Conservation (phyloP, 2,329 filamentous ascomycete species). For the Xylariaceae sp. region DNA sequence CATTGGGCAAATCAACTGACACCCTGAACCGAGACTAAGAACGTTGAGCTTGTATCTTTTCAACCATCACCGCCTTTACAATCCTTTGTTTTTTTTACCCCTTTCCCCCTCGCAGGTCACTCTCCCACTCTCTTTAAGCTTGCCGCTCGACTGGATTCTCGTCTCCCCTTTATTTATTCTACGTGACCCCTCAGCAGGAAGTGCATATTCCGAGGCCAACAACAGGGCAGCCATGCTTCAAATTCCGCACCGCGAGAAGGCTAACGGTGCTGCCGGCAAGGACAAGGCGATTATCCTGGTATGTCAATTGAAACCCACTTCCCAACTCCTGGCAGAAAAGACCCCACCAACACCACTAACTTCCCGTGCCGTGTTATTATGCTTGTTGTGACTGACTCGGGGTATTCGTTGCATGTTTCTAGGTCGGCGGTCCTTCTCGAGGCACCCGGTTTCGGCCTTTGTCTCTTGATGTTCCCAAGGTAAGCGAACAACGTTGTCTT, state of each 20-base stretch:
- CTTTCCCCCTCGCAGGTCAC: not conserved
- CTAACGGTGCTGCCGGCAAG: constrained; percentile 43
- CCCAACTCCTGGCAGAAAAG: not conserved
- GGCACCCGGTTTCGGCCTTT: constrained; percentile 93
- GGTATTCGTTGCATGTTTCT: constrained; percentile 15
- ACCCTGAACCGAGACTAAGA: not conserved
- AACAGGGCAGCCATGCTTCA: constrained; percentile 44
- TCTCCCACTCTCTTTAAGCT: too few species aligned
- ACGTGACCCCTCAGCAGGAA: constrained; percentile 1
- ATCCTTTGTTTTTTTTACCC: constrained; percentile 1
- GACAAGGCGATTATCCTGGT: constrained; percentile 93
- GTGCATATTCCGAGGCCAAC: not conserved
- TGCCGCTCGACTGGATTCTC: too few species aligned
- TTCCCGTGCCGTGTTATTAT: not conserved
- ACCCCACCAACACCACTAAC: not conserved
- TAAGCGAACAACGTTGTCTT: constrained; percentile 34
- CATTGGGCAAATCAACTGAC: not conserved
- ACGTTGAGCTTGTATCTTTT: not conserved
- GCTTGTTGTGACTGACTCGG: constrained; percentile 25
- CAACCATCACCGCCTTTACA: constrained; percentile 13
- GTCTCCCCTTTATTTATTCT: too few species aligned
- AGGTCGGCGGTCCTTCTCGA: constrained; percentile 94
- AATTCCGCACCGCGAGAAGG: constrained; percentile 47
- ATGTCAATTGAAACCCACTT: constrained; percentile 31
- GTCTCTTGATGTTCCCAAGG: constrained; percentile 93